These are phyloP conservation scores for Moricandia moricandioides DNA, from an alignment of 345 rosid genomes.

Conservation along the genomic window DNA sequence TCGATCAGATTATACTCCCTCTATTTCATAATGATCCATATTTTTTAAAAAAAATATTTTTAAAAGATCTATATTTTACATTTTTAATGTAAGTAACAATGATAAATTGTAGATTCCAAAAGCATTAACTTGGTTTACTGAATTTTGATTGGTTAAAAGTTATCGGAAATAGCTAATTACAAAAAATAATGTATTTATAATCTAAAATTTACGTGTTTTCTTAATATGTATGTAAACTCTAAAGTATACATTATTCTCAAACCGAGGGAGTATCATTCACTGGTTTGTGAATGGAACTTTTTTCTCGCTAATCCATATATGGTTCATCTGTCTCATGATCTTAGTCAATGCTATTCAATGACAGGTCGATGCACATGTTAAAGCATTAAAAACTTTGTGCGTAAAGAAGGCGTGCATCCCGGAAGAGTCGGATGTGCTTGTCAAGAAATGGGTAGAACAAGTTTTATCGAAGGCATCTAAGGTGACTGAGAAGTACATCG, in stretches of 20 bases:
- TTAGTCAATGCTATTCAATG: conserved; percentile 32
- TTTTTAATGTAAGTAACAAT: too few species aligned
- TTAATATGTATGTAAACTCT: too few species aligned
- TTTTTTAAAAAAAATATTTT: too few species aligned
- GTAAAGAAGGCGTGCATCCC: conserved; percentile 57
- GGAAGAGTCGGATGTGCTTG: conserved; percentile 65
- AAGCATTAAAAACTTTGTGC: conserved; percentile 83
- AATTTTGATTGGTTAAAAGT: too few species aligned
- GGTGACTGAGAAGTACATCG: conserved; percentile 63
- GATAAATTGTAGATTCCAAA: too few species aligned
- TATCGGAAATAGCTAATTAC: too few species aligned
- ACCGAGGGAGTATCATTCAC: background rate
- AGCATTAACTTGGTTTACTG: too few species aligned
- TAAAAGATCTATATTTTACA: too few species aligned
- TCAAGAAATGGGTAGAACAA: conserved; percentile 65
- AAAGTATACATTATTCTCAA: too few species aligned
- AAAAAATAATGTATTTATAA: too few species aligned
- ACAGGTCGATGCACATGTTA: conserved; percentile 93
- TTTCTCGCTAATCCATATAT: background rate
- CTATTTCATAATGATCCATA: too few species aligned
- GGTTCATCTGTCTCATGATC: conserved; percentile 6
- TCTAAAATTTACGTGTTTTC: too few species aligned
- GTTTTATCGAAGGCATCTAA: conserved; percentile 59
- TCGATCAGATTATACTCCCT: conserved; percentile 3
- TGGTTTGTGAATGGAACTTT: background rate